Evolutionary conservation across 176 grass and related monocot genomes (phyloP).

Genomic region (Triticum monococcum): DNA sequence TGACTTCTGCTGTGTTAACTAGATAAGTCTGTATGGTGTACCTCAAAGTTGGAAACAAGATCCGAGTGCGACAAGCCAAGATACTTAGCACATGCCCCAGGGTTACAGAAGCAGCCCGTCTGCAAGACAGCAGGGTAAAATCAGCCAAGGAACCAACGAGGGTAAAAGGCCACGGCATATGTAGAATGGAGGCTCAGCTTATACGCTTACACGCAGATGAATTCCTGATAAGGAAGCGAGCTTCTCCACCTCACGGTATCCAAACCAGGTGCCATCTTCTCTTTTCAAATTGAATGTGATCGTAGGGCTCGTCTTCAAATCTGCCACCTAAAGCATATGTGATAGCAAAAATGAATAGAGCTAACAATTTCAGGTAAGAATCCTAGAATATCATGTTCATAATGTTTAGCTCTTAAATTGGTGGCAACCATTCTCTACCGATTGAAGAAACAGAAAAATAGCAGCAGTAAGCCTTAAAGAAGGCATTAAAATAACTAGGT

Average conservation of each 20-base stretch:
- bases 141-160: background rate
- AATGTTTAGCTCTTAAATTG: background rate
- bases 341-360: background rate
- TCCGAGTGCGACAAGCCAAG: constrained; percentile 83
- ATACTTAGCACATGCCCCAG: constrained; percentile 91
- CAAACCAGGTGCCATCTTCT: constrained; percentile 84
- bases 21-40: constrained; percentile 35
- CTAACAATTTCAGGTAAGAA: constrained; percentile 2
- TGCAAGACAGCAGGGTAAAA: constrained; percentile 45
- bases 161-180: background rate
- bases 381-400: constrained; percentile 15
- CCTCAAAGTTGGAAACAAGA: constrained; percentile 94
- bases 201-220: constrained; percentile 78
- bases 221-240: constrained; percentile 81
- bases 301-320: constrained; percentile 67
- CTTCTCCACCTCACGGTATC: constrained; percentile 89
- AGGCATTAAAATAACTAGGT: background rate
- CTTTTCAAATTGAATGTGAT: constrained; percentile 99
- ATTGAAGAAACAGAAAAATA: constrained; percentile 8
- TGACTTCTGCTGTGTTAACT: background rate
- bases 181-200: background rate
- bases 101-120: constrained; percentile 99
- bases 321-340: constrained; percentile 36
- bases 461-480: background rate
- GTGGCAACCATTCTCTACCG: background rate